phyloP scores from a whole-genome alignment of 2,329 filamentous ascomycete genomes.

The Cytospora piceicola region DNA sequence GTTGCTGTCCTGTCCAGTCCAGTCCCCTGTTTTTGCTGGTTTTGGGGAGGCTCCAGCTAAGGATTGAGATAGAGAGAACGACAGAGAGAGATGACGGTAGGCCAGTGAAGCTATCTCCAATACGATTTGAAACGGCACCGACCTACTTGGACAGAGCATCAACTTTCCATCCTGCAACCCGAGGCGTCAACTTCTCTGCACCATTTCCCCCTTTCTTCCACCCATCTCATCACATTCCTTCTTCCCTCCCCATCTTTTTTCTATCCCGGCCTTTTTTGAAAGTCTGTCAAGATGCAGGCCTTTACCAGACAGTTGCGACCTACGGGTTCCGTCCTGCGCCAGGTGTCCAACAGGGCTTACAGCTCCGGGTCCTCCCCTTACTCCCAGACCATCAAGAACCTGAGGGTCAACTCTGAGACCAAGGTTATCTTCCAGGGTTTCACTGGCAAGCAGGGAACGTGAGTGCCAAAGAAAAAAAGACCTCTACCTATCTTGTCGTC shows the following conservation, averaged over 20 bases:
- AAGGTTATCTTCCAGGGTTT: conserved; percentile 98
- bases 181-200: not conserved
- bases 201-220: not conserved
- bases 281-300: conserved; percentile 75
- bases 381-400: conserved; percentile 76
- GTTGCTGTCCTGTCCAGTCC: not conserved
- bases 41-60: too few relatives aligned
- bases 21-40: too few relatives aligned
- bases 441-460: conserved; percentile 96
- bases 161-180: conserved; percentile 26
- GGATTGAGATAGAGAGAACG: too few relatives aligned
- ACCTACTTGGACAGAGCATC: conserved; percentile 11
- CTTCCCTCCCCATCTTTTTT: conserved; percentile 2
- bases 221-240: conserved; percentile 1
- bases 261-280: conserved; percentile 16
- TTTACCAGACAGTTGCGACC: conserved; percentile 72
- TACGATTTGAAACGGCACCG: conserved; percentile 6
- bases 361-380: conserved; percentile 72
- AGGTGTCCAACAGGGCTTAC: conserved; percentile 70
- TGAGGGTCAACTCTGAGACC: conserved; percentile 90
- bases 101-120: conserved; percentile 21
- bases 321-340: conserved; percentile 71
- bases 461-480: conserved; percentile 45
- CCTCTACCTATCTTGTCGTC: not conserved
- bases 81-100: conserved; percentile 9